These are phyloP conservation scores for Diutina neorugosa DNA, from an alignment of 1,139 yeast genomes.

Conservation along the genomic window DNA sequence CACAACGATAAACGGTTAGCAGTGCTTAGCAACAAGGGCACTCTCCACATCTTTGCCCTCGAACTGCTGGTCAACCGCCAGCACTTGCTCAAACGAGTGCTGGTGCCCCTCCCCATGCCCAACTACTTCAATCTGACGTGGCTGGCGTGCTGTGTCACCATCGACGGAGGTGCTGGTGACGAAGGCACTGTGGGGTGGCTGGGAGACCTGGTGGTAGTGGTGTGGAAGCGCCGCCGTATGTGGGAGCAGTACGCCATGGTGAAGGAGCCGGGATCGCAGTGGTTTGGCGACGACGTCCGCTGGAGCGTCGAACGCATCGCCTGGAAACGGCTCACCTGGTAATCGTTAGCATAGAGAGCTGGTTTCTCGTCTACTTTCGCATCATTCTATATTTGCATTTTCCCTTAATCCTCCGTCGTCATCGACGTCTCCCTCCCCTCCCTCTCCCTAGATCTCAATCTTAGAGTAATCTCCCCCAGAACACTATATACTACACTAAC, in stretches of 20 bases:
- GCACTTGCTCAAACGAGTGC: constrained; percentile 58
- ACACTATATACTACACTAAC: too few species aligned
- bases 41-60: constrained; percentile 72
- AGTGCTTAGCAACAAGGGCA: constrained; percentile 77
- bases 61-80: constrained; percentile 34
- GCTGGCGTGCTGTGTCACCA: constrained; percentile 70
- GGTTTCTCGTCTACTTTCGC: not conserved
- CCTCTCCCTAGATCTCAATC: not conserved
- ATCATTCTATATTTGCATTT: not conserved
- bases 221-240: constrained; percentile 61
- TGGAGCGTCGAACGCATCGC: not conserved
- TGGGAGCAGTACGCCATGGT: constrained; percentile 81
- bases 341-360: not conserved
- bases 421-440: not conserved
- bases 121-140: constrained; percentile 76
- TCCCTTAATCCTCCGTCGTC: not conserved
- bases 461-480: too few species aligned
- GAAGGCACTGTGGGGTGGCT: constrained; percentile 72
- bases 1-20: constrained; percentile 69
- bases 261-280: constrained; percentile 16
- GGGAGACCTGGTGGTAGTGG: constrained; percentile 47
- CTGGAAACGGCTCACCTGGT: constrained; percentile 2
- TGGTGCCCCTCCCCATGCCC: constrained; percentile 48
- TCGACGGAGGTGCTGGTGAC: constrained; percentile 35
- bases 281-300: not conserved